Conservation (phyloP, 2,329 filamentous ascomycete genomes). For the Neonectria hederae region DNA sequence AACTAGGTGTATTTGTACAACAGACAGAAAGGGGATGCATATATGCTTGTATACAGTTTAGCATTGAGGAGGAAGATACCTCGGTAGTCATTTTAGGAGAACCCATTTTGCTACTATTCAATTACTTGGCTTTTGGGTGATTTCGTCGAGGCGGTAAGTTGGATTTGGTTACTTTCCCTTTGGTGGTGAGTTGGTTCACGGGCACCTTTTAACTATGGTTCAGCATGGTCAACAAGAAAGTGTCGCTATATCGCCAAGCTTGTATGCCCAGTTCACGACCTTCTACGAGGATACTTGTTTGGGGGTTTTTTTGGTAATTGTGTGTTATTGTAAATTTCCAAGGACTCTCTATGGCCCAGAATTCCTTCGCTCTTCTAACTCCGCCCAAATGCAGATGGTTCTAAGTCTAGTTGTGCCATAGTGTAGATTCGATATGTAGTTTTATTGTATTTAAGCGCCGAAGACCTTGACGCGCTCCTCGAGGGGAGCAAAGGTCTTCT, state of each 20-base stretch:
- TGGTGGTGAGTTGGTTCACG: too few relatives aligned
- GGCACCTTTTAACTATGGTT: neutral
- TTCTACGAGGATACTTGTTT: neutral
- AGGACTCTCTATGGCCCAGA: constrained; percentile 4
- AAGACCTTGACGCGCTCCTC: constrained; percentile 74
- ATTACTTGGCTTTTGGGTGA: neutral
- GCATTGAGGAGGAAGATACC: constrained; percentile 18
- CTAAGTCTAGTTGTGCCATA: neutral
- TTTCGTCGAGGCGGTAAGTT: neutral
- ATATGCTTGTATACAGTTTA: constrained; percentile 20
- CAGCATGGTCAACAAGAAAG: neutral
- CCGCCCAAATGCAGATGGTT: constrained; percentile 24
- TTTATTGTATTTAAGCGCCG: constrained; percentile 54
- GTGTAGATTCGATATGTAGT: constrained; percentile 7
- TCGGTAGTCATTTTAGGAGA: neutral
- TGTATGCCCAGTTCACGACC: neutral
- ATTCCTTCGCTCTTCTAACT: constrained; percentile 19
- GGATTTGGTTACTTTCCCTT: too few relatives aligned
- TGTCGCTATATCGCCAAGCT: neutral
- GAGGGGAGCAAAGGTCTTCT: constrained; percentile 72
- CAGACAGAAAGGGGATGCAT: constrained; percentile 5
- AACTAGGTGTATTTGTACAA: constrained; percentile 19
- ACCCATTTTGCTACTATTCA: neutral
- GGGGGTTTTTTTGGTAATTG: constrained; percentile 1
- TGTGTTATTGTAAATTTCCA: constrained; percentile 12